A percentile compares a stretch with the other conserved stretches of the same genome.
Conservation (phyloP, 768 basidiomycete genomes). For the Tricholoma hemisulphureum region DNA sequence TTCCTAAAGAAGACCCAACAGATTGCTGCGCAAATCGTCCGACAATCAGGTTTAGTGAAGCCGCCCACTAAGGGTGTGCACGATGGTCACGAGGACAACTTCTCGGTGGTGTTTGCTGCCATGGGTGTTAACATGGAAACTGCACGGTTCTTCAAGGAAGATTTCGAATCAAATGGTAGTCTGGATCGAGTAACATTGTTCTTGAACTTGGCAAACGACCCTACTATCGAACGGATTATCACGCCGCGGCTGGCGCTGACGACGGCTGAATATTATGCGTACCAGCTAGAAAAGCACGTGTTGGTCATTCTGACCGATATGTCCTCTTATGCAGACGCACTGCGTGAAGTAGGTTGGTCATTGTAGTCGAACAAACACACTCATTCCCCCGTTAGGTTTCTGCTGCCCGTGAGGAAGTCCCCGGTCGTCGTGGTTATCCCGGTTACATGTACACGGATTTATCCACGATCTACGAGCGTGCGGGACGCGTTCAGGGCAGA, state of each 20-base stretch:
- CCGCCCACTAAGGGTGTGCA: constrained; percentile 96
- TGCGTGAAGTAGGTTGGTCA: constrained; percentile 72
- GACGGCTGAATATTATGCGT: constrained; percentile 99
- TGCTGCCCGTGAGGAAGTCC: constrained; percentile 98
- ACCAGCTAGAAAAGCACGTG: constrained; percentile 99
- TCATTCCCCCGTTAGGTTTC: constrained; percentile 62
- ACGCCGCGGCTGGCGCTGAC: constrained; percentile 97
- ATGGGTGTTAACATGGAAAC: constrained; percentile 99
- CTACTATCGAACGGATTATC: constrained; percentile 99
- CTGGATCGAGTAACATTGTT: constrained; percentile 97
- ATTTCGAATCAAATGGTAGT: constrained; percentile 98
- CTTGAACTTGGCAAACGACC: constrained; percentile 98
- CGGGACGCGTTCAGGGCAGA: constrained; percentile 94
- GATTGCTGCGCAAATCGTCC: constrained; percentile 99
- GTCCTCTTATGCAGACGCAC: constrained; percentile 95
- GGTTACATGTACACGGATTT: constrained; percentile 99
- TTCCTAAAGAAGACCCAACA: constrained; percentile 28
- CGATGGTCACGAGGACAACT: constrained; percentile 99
- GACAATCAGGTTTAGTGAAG: constrained; percentile 97
- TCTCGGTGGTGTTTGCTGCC: constrained; percentile 98
- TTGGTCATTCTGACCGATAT: constrained; percentile 99
- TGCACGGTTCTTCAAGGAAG: constrained; percentile 98
- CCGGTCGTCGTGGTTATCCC: constrained; percentile 98
- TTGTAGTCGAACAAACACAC: neutral
- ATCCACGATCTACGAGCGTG: constrained; percentile 99